phyloP scores from a whole-genome alignment of 805 yeast species.

The Zygotorulaspora sp. region DNA sequence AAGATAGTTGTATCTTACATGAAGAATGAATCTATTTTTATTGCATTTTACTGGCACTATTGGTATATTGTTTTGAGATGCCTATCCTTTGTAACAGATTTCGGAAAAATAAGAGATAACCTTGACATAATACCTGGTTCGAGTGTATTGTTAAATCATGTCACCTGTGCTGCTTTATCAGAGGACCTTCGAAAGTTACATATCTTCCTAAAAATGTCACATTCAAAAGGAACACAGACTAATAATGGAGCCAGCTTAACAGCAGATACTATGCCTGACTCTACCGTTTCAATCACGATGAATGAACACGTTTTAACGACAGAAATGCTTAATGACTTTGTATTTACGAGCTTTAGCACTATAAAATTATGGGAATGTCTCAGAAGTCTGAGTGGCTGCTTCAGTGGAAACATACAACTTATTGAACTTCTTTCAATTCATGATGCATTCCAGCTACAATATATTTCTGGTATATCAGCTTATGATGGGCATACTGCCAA shows the following conservation, averaged over 20 bases:
- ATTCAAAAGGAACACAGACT: constrained; percentile 4
- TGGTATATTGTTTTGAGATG: constrained; percentile 26
- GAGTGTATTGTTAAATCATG: constrained; percentile 17
- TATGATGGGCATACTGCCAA: constrained; percentile 27
- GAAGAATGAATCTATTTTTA: constrained; percentile 26
- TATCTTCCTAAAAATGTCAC: constrained; percentile 13
- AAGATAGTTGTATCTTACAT: constrained; percentile 31
- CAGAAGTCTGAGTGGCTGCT: constrained; percentile 19
- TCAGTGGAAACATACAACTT: constrained; percentile 8
- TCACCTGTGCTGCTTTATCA: constrained; percentile 17
- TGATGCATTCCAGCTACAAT: constrained; percentile 22
- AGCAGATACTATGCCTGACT: constrained; percentile 9
- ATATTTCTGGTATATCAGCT: constrained; percentile 25
- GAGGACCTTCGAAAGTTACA: constrained; percentile 21
- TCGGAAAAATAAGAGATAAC: constrained; percentile 4
- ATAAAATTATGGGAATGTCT: constrained; percentile 29
- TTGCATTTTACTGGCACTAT: constrained; percentile 34
- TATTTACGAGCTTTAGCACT: constrained; percentile 23
- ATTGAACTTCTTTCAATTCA: constrained; percentile 19
- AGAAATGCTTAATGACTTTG: constrained; percentile 23
- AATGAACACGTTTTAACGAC: constrained; percentile 9
- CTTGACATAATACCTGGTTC: constrained; percentile 21
- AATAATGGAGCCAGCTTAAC: constrained; percentile 1
- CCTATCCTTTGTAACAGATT: constrained; percentile 3
- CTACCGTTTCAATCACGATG: constrained; percentile 2